Percentiles rank a stretch among this genome's conserved stretches.
These are phyloP conservation scores for Talaromyces stipitatus DNA, from an alignment of 495 filamentous ascomycete species.

Conservation along the genomic window DNA sequence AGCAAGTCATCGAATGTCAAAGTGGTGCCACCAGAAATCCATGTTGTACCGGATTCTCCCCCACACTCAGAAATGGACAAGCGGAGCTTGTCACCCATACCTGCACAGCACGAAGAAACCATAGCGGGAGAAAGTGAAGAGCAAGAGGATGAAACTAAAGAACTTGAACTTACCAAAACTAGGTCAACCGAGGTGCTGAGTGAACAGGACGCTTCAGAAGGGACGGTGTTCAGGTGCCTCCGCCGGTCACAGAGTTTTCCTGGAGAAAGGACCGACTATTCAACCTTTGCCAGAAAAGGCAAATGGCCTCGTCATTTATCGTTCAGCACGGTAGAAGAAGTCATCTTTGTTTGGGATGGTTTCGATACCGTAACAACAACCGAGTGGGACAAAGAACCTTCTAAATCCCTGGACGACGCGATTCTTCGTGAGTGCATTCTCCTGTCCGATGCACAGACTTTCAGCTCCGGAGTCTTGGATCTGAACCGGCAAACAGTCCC, in stretches of 20 bases:
- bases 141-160: constrained; percentile 21
- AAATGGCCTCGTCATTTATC: constrained; percentile 77
- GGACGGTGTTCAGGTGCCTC: constrained; percentile 26
- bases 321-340: constrained; percentile 85
- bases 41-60: constrained; percentile 11
- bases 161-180: constrained; percentile 23
- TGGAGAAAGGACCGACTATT: constrained; percentile 17
- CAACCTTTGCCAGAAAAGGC: constrained; percentile 39
- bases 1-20: constrained; percentile 9
- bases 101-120: not conserved
- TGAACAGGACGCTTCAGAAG: constrained; percentile 20
- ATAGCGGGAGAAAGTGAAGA: not conserved
- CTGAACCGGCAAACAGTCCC: constrained; percentile 39
- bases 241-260: constrained; percentile 39
- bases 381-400: constrained; percentile 17
- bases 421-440: constrained; percentile 41
- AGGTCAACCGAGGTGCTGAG: constrained; percentile 29
- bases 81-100: not conserved
- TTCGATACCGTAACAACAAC: constrained; percentile 30
- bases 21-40: constrained; percentile 13
- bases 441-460: constrained; percentile 52
- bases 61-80: not conserved
- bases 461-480: constrained; percentile 46
- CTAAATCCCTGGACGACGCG: constrained; percentile 29
- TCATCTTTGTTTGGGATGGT: constrained; percentile 63